Evolutionary conservation across 805 yeast genomes (phyloP), one percentile per base, ranked within the genome.

Genomic region (Candida rishiriensis): DNA sequence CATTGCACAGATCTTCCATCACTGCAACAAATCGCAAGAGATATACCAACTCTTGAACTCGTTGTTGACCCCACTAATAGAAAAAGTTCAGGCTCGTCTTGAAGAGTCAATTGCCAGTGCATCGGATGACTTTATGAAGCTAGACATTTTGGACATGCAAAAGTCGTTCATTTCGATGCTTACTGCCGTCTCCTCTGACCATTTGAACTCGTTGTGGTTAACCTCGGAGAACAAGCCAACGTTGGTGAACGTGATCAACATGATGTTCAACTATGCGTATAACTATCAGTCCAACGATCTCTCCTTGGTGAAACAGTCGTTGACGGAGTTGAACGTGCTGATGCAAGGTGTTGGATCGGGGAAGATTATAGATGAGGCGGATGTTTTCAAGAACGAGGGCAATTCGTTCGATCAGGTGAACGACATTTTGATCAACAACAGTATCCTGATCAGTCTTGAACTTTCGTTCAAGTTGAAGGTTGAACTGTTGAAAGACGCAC

Each of bases 1-100:
- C 61, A 67, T 93, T 49, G 90, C 95, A 5, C 98, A 93, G 65
- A 77, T 93, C 49, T 78, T 85, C 41, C 97, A 91, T 61, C 77
- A 73, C 51, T 88, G 83, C 65, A 77, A 79, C 56, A 71, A 71
- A 38, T 83, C 86, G 53, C 80, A 77, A 36, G 75, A 72, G 36
- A 79, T 89, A 42, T 88, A 86, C 63, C 80, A 81, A 53, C 69
- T 91, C 64, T 70, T 91, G 50, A 80, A 85, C 55, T 81, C 82
- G 44, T 68, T 93, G 47, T 61, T 88, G 46, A 69, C 85, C 0
- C 96, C 97, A n/a, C 72, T 90, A 40, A 68, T 85, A 28, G 70
- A 71, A 41, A 85, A 85, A 56, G 72, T 85, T 9, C 79, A 81
- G 54, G 69, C 65, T 1, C 51, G 55, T 21, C 50, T 65, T 34